Evolutionary conservation across 225 moss, liverwort and hornwort species (phyloP), one percentile per base, ranked within the genome.

Genomic region (Marchantia paleacea): DNA sequence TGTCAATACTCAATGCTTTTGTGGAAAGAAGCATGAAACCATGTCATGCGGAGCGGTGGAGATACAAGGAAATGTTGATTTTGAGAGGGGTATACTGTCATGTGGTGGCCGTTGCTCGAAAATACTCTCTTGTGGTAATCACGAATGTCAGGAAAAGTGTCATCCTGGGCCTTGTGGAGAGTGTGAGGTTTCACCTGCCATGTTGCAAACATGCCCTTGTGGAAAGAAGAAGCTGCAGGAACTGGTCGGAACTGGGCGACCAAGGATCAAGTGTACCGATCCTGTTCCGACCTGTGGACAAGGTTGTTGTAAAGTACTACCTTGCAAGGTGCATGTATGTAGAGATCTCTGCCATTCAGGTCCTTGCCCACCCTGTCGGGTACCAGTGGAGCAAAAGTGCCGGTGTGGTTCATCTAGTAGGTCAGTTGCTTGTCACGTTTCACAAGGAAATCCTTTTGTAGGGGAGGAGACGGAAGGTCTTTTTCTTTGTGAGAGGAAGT

Each of bases 151-250:
- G 28, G 91, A 99, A 65, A 91, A 87, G 25, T 99, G 97, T 80
- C 97, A 99, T 86, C 95, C 93, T 26, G 97, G 97, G 13, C 76
- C 80, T 8, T 99, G 97, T 84, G 93, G 90, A 53, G 93, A 93
- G 7, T 99, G 97, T 82, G 91, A 91, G 78, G 80, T 95, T n/a
- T 92, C 97, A 76, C 93, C 95, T 55, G 87, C 90, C 7, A 89
- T 85, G 81, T 64, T 99, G 29, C 89, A 77, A 79, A 95, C 90
- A 19, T 99, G 95, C 73, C 97, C 97, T 48, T 99, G 97, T 82
- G 95, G 95, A 29, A 99, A 99, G 80, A 91, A 85, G 78, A 83
- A 73, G 26, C 52, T 95, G 63, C 52, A 47, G 28, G 87, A 90
- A 24, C 49, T 95, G 8, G 83, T 83, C 29, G 91, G 85, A 47